A percentile compares a stretch with the other conserved stretches of the same genome.
phyloP scores from a whole-genome alignment of 768 basidiomycete genomes.

The Russula sp. region DNA sequence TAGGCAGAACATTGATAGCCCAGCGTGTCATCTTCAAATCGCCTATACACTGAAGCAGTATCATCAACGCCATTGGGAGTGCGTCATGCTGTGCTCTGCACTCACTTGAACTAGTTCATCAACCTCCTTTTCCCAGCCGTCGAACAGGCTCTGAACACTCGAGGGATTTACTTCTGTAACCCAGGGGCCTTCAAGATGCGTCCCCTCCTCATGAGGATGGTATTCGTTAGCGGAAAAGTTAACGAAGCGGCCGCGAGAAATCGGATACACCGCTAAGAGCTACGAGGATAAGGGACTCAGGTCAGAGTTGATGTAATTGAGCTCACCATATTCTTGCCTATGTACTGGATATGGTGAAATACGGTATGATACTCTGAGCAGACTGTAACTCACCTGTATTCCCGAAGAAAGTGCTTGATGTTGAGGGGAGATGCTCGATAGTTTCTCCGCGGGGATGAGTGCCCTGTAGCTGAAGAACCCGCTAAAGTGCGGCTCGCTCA shows the following conservation, averaged over 20 bases:
- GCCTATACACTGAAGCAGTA: not conserved
- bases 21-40: constrained; percentile 42
- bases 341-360: constrained; percentile 44
- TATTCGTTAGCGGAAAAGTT: constrained; percentile 38
- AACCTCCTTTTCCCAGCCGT: constrained; percentile 23
- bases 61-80: not conserved
- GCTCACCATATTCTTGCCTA: constrained; percentile 42
- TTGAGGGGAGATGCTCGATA: constrained; percentile 44
- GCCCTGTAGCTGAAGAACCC: constrained; percentile 59
- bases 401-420: constrained; percentile 49
- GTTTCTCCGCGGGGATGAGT: constrained; percentile 51
- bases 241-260: constrained; percentile 54
- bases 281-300: constrained; percentile 33
- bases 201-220: constrained; percentile 15
- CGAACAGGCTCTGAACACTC: constrained; percentile 3
- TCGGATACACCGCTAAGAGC: constrained; percentile 62
- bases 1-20: constrained; percentile 59
- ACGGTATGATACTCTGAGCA: not conserved
- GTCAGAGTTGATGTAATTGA: constrained; percentile 25
- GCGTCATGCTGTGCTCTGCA: not conserved
- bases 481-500: constrained; percentile 55
- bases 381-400: constrained; percentile 42
- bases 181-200: constrained; percentile 13
- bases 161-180: constrained; percentile 9
- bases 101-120: constrained; percentile 51